A percentile compares a stretch with the other conserved stretches of the same genome.
Evolutionary conservation across 2,329 filamentous ascomycete genomes (phyloP).

Genomic region (Emydomyces testavorans): DNA sequence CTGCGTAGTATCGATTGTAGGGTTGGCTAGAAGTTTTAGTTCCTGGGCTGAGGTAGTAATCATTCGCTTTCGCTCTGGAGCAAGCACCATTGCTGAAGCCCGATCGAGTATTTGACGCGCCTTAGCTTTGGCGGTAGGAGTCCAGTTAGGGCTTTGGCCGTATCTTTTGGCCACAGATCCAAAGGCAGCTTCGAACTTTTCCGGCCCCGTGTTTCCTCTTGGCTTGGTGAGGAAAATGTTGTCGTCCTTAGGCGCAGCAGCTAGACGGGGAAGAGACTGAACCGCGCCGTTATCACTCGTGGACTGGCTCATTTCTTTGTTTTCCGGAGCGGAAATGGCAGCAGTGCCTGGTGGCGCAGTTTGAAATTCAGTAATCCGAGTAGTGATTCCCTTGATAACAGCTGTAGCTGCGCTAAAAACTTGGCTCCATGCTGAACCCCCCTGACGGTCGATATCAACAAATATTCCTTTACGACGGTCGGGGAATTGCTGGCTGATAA

Average conservation of each 20-base stretch:
- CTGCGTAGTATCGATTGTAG: constrained; percentile 36
- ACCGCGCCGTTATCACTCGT: constrained; percentile 23
- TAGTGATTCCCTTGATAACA: constrained; percentile 55
- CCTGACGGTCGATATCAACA: constrained; percentile 71
- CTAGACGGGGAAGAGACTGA: constrained; percentile 40
- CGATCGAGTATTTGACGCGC: constrained; percentile 30
- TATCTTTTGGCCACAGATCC: constrained; percentile 38
- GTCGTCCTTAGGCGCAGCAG: constrained; percentile 39
- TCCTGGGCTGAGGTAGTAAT: constrained; percentile 30
- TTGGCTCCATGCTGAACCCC: constrained; percentile 71
- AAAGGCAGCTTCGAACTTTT: constrained; percentile 33
- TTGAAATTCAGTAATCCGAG: constrained; percentile 53
- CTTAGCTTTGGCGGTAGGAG: constrained; percentile 30
- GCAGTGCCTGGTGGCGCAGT: constrained; percentile 31
- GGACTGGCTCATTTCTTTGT: constrained; percentile 34
- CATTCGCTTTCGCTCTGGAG: constrained; percentile 31
- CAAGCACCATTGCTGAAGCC: constrained; percentile 31
- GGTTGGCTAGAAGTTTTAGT: constrained; percentile 28
- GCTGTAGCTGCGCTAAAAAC: constrained; percentile 58
- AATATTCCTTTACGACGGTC: constrained; percentile 72
- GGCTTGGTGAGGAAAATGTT: constrained; percentile 38
- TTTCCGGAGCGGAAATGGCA: constrained; percentile 19
- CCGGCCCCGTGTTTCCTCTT: constrained; percentile 27
- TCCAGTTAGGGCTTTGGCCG: constrained; percentile 37
- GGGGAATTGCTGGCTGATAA: constrained; percentile 64